Conservation (phyloP, 352 stramenopile genomes). For the Globisporangium nunn region DNA sequence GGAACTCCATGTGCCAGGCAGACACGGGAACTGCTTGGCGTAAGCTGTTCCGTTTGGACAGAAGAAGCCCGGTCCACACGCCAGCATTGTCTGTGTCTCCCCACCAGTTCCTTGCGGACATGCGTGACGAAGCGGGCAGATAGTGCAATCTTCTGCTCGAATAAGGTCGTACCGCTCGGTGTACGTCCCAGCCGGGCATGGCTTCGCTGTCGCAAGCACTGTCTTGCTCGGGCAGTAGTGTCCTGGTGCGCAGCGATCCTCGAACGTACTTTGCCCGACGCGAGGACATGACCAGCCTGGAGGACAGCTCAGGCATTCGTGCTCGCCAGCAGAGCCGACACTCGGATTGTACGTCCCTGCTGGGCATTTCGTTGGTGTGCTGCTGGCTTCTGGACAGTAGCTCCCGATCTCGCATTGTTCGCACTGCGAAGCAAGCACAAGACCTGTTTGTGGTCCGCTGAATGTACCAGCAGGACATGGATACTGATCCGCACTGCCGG, state of each 20-base stretch:
- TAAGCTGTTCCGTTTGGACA: conserved; percentile 75
- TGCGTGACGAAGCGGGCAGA: conserved; percentile 64
- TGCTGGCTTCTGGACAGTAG: conserved; percentile 83
- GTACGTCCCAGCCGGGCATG: conserved; percentile 72
- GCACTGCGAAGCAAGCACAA: conserved; percentile 45
- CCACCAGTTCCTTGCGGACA: conserved; percentile 71
- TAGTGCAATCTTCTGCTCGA: conserved; percentile 61
- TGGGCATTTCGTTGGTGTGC: conserved; percentile 52
- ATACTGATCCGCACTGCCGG: conserved; percentile 51
- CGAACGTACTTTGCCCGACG: conserved; percentile 52
- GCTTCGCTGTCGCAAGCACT: conserved; percentile 37
- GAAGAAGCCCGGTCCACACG: conserved; percentile 68
- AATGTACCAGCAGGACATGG: conserved; percentile 87
- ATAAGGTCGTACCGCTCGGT: conserved; percentile 63
- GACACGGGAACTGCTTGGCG: conserved; percentile 72
- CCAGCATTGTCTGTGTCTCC: conserved; percentile 59
- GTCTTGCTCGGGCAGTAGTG: conserved; percentile 75
- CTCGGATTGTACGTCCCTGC: conserved; percentile 71
- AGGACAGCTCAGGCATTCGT: conserved; percentile 66
- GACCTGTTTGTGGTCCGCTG: conserved; percentile 46
- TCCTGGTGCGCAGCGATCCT: conserved; percentile 52
- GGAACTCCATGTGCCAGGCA: conserved; percentile 82
- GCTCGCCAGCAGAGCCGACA: conserved; percentile 29
- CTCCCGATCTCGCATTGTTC: conserved; percentile 49
- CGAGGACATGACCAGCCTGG: conserved; percentile 68